These are phyloP conservation scores for Schrenkiella parvula DNA, from an alignment of 345 rosid species.

Conservation along the genomic window DNA sequence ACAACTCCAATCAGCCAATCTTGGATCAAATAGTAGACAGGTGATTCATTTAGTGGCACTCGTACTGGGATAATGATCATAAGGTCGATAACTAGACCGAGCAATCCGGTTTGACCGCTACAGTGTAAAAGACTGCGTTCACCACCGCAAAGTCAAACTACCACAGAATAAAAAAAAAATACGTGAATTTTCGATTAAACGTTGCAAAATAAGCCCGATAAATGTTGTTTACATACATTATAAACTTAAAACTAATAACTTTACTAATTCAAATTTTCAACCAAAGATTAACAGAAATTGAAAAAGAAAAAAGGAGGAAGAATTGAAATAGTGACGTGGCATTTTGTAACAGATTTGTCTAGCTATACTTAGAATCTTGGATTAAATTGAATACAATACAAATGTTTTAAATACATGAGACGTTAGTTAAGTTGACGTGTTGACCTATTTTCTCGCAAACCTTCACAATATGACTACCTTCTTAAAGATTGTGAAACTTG, in stretches of 20 bases:
- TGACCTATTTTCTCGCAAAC: constrained; percentile 24
- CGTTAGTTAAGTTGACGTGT: constrained; percentile 1
- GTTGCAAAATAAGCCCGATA: neutral
- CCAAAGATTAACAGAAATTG: neutral
- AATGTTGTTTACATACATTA: neutral
- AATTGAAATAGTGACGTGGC: neutral
- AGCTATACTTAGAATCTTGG: constrained; percentile 4
- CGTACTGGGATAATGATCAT: constrained; percentile 22
- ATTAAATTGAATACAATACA: neutral
- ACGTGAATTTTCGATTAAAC: too few species aligned
- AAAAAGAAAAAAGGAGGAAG: neutral
- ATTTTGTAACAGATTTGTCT: neutral
- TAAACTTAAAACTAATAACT: too few species aligned
- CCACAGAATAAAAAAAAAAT: too few species aligned
- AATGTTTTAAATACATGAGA: neutral
- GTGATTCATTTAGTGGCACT: constrained; percentile 15
- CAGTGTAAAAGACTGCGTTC: too few species aligned
- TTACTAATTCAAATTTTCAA: neutral
- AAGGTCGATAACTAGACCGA: constrained; percentile 15
- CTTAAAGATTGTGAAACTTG: neutral
- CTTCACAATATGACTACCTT: constrained; percentile 1
- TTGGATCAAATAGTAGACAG: constrained; percentile 7
- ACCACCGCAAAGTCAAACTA: too few species aligned
- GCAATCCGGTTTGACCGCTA: too few species aligned
- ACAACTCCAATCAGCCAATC: constrained; percentile 24